phyloP scores from a whole-genome alignment of 306 rosid genomes.

The Senna tora region DNA sequence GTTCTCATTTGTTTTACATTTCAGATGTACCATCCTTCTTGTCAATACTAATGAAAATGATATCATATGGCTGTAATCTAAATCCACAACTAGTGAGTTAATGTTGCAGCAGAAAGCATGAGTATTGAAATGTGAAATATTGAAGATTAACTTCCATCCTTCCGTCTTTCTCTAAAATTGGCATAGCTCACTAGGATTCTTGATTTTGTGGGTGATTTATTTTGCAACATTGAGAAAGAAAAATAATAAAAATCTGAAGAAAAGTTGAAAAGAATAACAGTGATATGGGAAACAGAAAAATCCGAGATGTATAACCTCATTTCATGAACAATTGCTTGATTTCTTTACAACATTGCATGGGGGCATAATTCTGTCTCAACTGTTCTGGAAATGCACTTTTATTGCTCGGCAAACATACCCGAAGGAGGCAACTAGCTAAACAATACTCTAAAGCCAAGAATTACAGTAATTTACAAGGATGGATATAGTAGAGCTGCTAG shows the following conservation, averaged over 20 bases:
- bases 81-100: neutral
- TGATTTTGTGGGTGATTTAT: neutral
- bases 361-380: slow-evolving; percentile 8
- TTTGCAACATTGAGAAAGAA: slow-evolving; percentile 8
- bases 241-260: neutral
- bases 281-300: neutral
- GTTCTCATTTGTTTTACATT: slow-evolving; percentile 12
- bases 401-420: slow-evolving; percentile 40
- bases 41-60: slow-evolving; percentile 20
- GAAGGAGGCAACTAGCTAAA: slow-evolving; percentile 26
- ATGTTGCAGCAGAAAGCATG: neutral
- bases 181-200: neutral
- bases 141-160: neutral
- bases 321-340: neutral
- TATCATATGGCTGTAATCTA: neutral
- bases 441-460: slow-evolving; percentile 33
- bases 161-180: neutral
- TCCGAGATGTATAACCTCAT: neutral
- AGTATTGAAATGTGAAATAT: too few species aligned
- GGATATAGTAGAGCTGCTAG: slow-evolving; percentile 38
- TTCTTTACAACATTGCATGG: slow-evolving; percentile 3
- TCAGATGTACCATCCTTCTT: slow-evolving; percentile 24
- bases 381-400: slow-evolving; percentile 21
- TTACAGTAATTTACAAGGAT: slow-evolving; percentile 51
- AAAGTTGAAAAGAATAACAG: neutral